These are phyloP conservation scores for Citrus medica DNA, from an alignment of 345 rosid species.

Conservation along the genomic window DNA sequence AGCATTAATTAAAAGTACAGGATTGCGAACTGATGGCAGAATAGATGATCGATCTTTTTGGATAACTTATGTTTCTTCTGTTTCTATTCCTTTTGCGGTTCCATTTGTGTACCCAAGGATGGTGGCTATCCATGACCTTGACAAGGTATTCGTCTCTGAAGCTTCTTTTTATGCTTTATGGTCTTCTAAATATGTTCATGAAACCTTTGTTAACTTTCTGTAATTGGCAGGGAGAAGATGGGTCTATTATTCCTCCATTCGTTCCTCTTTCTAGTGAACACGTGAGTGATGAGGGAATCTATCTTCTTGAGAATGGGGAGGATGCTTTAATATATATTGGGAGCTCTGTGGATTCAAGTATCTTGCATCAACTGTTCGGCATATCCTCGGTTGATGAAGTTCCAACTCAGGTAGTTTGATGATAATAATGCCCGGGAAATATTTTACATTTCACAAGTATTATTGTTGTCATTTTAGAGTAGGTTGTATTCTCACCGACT, in stretches of 20 bases:
- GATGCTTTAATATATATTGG: constrained; percentile 88
- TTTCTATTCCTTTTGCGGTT: constrained; percentile 71
- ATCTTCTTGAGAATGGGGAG: constrained; percentile 91
- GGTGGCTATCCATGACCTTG: constrained; percentile 79
- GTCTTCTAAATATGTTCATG: constrained; percentile 11
- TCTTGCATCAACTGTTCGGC: constrained; percentile 65
- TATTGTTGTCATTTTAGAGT: constrained; percentile 4
- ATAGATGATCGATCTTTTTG: constrained; percentile 91
- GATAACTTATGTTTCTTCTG: constrained; percentile 66
- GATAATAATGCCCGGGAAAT: background rate
- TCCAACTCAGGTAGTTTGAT: constrained; percentile 59
- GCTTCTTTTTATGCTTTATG: background rate
- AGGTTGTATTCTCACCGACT: background rate
- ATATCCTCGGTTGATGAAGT: constrained; percentile 58
- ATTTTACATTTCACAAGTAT: background rate
- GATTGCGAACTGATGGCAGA: constrained; percentile 76
- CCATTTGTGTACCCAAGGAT: constrained; percentile 87
- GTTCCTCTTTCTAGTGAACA: constrained; percentile 90
- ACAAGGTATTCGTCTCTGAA: constrained; percentile 39
- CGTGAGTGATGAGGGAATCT: constrained; percentile 75
- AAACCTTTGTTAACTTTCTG: constrained; percentile 9
- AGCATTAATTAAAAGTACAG: constrained; percentile 84
- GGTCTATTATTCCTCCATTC: constrained; percentile 50
- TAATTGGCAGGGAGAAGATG: constrained; percentile 54
- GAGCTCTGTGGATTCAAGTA: constrained; percentile 53